Evolutionary conservation across 192 early-diverging fungal species (phyloP), one percentile per base, ranked within the genome.

Genomic region (Coemansia sp.): DNA sequence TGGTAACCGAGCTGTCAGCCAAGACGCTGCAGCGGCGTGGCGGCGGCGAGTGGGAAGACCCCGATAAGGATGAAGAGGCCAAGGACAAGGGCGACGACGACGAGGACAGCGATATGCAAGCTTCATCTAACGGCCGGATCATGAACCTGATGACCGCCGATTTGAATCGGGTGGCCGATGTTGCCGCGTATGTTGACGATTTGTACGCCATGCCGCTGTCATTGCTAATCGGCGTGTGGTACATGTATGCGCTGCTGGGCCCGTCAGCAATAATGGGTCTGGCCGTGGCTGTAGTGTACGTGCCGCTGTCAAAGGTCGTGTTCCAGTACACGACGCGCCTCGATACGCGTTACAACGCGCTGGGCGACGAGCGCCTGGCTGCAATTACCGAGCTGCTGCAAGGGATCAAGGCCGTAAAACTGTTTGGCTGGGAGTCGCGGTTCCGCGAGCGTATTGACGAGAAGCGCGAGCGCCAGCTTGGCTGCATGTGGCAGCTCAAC

Each of bases 371-470:
- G 53, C 82, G 93, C 11, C 73, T 95, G 22, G 79, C 83, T 26
- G 70, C 79, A 34, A 84, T 90, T 29, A 95, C 89, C 49, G 92
- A 97, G 75, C 72, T 90, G 23, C 64, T 94, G 22, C 81, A 90
- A 69, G 92, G 90, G 20, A 94, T 98, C 41, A 82, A 90, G 34
- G 86, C 95, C 20, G 84, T 98, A 45, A 98, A 98, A 61, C 84
- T 95, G 60, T 89, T 90, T 67, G 87, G 84, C 20, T 91, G 90
- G 90, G 89, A 90, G 67, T 49, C 75, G 15, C 78, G 79, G 49
- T 91, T 97, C 55, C 50, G 83, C 38, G 73, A 79, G 19, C 81
- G 83, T 39, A 72, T 94, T 11, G 78, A 81, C 17, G 75, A 71
- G 27, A 62, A 79, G 9, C 82, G 88, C 50, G 82, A 84, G 44